Evolutionary conservation across 169 alveolate species (phyloP).

Genomic region (Plasmodium coatneyi): DNA sequence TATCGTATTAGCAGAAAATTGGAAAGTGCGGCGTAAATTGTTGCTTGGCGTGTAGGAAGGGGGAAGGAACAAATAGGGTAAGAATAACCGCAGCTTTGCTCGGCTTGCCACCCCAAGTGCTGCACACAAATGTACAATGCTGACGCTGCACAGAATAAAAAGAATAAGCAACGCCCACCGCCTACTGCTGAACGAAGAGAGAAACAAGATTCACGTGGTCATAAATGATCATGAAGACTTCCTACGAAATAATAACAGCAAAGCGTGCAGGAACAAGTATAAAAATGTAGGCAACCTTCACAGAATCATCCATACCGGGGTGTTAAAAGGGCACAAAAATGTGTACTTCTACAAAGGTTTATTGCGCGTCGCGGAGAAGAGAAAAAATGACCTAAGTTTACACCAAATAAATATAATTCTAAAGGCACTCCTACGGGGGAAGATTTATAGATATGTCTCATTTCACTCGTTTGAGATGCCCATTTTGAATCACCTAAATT

Average conservation of each 20-base stretch:
- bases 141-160: constrained; percentile 24
- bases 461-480: constrained; percentile 44
- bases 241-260: constrained; percentile 47
- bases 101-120: neutral
- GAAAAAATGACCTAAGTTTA: constrained; percentile 34
- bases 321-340: constrained; percentile 42
- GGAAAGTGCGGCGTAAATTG: neutral
- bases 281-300: constrained; percentile 30
- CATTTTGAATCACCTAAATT: constrained; percentile 48
- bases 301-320: constrained; percentile 45
- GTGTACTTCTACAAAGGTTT: constrained; percentile 55
- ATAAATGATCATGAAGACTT: constrained; percentile 42
- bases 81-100: neutral
- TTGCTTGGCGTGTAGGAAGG: neutral
- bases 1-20: neutral
- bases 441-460: constrained; percentile 46
- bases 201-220: constrained; percentile 28
- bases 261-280: constrained; percentile 55
- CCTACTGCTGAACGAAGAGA: constrained; percentile 18
- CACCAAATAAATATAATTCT: constrained; percentile 63
- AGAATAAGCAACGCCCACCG: constrained; percentile 12
- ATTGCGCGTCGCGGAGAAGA: constrained; percentile 46
- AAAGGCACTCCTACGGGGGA: constrained; percentile 43
- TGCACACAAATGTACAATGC: constrained; percentile 3
- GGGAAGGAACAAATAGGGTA: neutral